Evolutionary conservation across 371 early-diverging fungal genomes (phyloP), one percentile per base, ranked within the genome.

Genomic region (Mortierella sp.): DNA sequence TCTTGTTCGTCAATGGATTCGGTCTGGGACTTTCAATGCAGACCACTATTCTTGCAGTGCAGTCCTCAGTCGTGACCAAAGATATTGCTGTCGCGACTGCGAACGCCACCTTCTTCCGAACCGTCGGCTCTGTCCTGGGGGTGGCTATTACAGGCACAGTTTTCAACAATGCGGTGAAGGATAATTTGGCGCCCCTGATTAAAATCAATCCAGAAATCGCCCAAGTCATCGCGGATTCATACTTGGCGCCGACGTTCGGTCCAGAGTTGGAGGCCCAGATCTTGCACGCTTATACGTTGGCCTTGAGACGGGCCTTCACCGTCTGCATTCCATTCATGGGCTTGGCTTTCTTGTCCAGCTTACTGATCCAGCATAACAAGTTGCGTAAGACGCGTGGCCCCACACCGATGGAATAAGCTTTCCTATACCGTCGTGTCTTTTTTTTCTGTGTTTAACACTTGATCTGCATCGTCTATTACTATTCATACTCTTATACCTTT

Each of bases 1-100:
- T 54, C 50, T 62, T 86, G 57, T 66, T 87, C 31, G 53, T 87
- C 24, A 69, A 84, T 4, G 90, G 91, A 19, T 43, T 84, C 11
- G 88, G 88, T 23, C 73, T 89, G 24, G 92, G 92, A 32, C 57
- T 90, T 28, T 84, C 84, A 23, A 86, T 89, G 71, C 90, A 92
- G 72, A 88, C 88, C 21, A 66, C 78, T 51, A 82, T 90, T 30
- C 79, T 92, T n/a, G 87, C 83, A 0, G 87, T 83, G 4, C 93
- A 93, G 79, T 80, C 85, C 0, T 63, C 83, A 8, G 88, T 88
- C 9, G 73, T 56, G 8, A 70, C 68, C n/a, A 71, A 71, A 27
- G 85, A 89, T 46, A 84, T 90, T 68, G 89, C 93, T n/a, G 79
- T 92, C 21, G 89, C 85, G 31, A 90, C 94, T 21, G 79, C 88